Evolutionary conservation across 169 alveolate species (phyloP).

Genomic region (Cryptosporidium xiaoi): DNA sequence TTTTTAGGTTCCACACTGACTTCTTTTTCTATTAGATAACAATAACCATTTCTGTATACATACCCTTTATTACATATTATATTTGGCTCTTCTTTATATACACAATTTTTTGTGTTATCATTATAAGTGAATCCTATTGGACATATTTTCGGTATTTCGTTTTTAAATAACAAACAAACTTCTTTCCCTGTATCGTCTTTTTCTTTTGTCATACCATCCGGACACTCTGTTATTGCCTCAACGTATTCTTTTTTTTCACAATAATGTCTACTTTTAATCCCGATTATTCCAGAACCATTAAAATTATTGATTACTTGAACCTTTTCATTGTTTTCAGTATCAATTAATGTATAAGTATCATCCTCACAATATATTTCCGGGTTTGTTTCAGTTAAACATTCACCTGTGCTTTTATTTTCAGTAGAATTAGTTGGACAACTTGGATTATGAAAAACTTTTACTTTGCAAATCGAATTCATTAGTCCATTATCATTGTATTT

Average conservation of each 20-base stretch:
- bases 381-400: not conserved
- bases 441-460: slow-evolving; percentile 67
- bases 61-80: slow-evolving; percentile 38
- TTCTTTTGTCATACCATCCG: slow-evolving; percentile 32
- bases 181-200: slow-evolving; percentile 34
- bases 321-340: not conserved
- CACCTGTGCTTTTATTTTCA: slow-evolving; percentile 17
- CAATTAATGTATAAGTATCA: slow-evolving; percentile 23
- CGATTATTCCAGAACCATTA: not conserved
- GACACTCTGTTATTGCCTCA: slow-evolving; percentile 59
- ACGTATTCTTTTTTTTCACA: slow-evolving; percentile 38
- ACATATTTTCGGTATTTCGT: slow-evolving; percentile 49
- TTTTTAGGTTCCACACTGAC: not conserved
- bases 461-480: slow-evolving; percentile 18
- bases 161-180: slow-evolving; percentile 10
- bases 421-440: slow-evolving; percentile 22
- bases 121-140: slow-evolving; percentile 29
- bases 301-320: not conserved
- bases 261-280: not conserved
- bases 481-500: slow-evolving; percentile 58
- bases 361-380: slow-evolving; percentile 64
- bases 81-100: slow-evolving; percentile 5
- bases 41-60: slow-evolving; percentile 23
- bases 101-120: slow-evolving; percentile 21
- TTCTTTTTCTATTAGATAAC: slow-evolving; percentile 25